These are phyloP conservation scores for Quercus berberidifolia DNA, from an alignment of 306 rosid species.

Conservation along the genomic window DNA sequence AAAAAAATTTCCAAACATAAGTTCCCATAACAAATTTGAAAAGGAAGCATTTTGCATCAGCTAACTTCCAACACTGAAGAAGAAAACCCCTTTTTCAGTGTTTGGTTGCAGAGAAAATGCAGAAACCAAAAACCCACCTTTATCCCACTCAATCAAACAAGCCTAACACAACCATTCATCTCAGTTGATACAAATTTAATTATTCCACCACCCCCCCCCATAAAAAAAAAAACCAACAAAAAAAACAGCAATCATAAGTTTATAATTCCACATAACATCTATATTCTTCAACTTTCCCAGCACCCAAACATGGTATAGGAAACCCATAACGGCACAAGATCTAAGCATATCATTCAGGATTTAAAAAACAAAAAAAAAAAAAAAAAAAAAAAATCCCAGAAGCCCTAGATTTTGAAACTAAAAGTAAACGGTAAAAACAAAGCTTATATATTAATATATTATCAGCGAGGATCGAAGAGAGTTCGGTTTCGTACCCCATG, in stretches of 20 bases:
- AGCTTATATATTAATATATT: not conserved
- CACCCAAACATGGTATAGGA: not conserved
- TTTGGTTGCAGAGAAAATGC: no score
- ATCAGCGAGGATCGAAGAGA: not conserved
- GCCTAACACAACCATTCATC: not conserved
- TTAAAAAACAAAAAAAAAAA: not conserved
- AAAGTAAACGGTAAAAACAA: not conserved
- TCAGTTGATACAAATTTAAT: not conserved
- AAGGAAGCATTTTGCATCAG: not conserved
- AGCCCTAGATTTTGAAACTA: not conserved
- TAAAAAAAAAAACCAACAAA: no score
- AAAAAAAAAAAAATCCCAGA: no score
- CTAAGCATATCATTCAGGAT: not conserved
- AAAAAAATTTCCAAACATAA: no score
- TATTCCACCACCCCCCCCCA: not conserved
- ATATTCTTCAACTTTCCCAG: not conserved
- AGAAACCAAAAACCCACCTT: no score
- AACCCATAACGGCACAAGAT: not conserved
- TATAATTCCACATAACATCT: not conserved
- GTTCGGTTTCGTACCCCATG: conserved; percentile 46
- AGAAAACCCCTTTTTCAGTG: no score
- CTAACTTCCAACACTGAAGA: not conserved
- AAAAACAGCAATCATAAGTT: not conserved
- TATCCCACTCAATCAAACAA: not conserved
- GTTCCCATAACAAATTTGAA: not conserved